Conservation (phyloP, 2,329 filamentous ascomycete genomes). For the Falciphora oryzae region DNA sequence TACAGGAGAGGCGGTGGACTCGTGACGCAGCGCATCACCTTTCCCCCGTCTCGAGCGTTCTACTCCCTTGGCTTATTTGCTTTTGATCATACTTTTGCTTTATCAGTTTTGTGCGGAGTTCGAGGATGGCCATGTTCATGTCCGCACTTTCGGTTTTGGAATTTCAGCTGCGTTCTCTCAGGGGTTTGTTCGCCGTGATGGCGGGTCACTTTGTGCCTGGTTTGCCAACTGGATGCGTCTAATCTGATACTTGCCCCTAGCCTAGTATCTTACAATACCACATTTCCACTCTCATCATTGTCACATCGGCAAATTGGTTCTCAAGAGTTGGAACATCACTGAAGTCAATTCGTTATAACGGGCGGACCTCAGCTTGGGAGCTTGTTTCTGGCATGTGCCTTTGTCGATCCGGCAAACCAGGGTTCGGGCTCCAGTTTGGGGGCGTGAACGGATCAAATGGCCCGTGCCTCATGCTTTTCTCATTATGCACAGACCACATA, state of each 20-base stretch:
- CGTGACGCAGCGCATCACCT: neutral
- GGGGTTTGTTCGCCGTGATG: neutral
- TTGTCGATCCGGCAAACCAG: neutral
- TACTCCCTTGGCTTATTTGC: neutral
- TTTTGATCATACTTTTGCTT: neutral
- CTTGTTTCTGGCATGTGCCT: neutral
- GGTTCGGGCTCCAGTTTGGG: neutral
- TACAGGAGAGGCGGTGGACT: too few species aligned
- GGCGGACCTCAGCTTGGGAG: neutral
- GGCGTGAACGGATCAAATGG: neutral
- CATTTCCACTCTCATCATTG: too few species aligned
- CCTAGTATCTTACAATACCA: too few species aligned
- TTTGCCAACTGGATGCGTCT: too few species aligned
- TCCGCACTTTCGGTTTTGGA: neutral
- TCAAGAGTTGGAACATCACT: neutral
- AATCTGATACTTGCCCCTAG: too few species aligned
- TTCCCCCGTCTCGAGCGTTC: neutral
- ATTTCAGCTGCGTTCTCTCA: neutral
- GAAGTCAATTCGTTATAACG: neutral
- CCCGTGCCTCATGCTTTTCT: neutral
- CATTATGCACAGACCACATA: neutral
- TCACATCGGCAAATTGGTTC: too few species aligned
- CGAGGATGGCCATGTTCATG: neutral
- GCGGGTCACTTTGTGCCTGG: too few species aligned
- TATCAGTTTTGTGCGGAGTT: neutral